Conservation (phyloP, 202 grass and related monocot species). For the Schoenoplectus triqueter region DNA sequence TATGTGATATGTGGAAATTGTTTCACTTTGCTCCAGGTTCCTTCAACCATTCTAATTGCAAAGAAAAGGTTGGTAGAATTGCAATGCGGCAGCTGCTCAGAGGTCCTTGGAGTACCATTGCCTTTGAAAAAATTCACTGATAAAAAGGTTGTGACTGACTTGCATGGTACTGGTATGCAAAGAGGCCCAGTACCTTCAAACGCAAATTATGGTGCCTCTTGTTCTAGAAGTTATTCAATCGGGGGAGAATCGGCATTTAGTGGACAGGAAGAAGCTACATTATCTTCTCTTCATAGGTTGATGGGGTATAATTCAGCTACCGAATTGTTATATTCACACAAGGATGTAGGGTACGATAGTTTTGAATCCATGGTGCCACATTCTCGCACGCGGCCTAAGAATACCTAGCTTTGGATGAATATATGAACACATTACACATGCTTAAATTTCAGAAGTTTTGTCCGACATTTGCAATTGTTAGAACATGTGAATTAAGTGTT, state of each 20-base stretch:
- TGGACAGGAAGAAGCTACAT: slow-evolving; percentile 43
- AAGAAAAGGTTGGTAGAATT: slow-evolving; percentile 62
- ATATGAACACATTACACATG: not conserved
- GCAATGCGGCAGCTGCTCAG: slow-evolving; percentile 73
- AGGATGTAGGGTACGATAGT: slow-evolving; percentile 54
- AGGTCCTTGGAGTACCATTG: slow-evolving; percentile 68
- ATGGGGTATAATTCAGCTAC: slow-evolving; percentile 96
- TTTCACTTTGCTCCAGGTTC: slow-evolving; percentile 72
- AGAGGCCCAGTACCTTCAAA: not conserved
- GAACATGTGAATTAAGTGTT: not conserved
- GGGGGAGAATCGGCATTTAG: slow-evolving; percentile 42
- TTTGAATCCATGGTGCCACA: slow-evolving; percentile 48
- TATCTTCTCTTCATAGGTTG: slow-evolving; percentile 70
- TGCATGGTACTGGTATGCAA: slow-evolving; percentile 18
- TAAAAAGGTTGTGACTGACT: slow-evolving; percentile 34
- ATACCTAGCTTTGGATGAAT: slow-evolving; percentile 13
- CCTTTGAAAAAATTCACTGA: slow-evolving; percentile 33
- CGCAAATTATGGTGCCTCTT: slow-evolving; percentile 23
- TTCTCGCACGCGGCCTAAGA: slow-evolving; percentile 10
- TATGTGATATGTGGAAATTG: slow-evolving; percentile 75
- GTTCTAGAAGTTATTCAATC: slow-evolving; percentile 56
- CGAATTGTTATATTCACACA: slow-evolving; percentile 61
- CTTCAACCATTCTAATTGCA: slow-evolving; percentile 70
- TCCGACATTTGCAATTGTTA: slow-evolving; percentile 23
- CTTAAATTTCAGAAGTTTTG: slow-evolving; percentile 1